Percentiles rank a stretch among this genome's conserved stretches.
phyloP scores from a whole-genome alignment of 345 rosid genomes.

The Barbarea vulgaris region DNA sequence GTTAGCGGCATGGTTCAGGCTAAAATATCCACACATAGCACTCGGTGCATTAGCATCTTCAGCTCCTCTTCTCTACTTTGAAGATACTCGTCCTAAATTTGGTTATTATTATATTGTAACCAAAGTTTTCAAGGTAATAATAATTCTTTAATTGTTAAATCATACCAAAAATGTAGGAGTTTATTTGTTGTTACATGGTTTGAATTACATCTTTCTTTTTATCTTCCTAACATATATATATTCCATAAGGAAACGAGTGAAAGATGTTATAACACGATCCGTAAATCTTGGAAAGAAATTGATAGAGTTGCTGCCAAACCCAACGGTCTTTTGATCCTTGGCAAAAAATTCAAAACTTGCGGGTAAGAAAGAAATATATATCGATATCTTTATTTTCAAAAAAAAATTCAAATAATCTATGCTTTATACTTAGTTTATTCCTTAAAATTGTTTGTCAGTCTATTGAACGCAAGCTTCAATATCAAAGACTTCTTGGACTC shows the following conservation, averaged over 20 bases:
- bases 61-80: constrained; percentile 67
- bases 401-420: background rate
- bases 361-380: constrained; percentile 23
- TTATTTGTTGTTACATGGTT: background rate
- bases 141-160: background rate
- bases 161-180: background rate
- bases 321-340: constrained; percentile 52
- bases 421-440: background rate
- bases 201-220: background rate
- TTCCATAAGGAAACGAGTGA: constrained; percentile 54
- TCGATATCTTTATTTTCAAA: too few species aligned
- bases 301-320: constrained; percentile 52
- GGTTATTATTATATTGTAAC: constrained; percentile 56
- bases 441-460: constrained; percentile 13
- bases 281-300: constrained; percentile 59
- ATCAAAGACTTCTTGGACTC: constrained; percentile 35
- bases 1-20: constrained; percentile 75
- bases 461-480: constrained; percentile 29
- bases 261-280: constrained; percentile 57
- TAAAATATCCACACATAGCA: constrained; percentile 68
- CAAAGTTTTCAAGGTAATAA: constrained; percentile 53
- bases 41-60: constrained; percentile 72
- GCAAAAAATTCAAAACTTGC: constrained; percentile 70
- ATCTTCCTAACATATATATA: background rate
- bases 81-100: constrained; percentile 45